A percentile compares a stretch with the other conserved stretches of the same genome.
phyloP scores from a whole-genome alignment of 2,329 filamentous ascomycete genomes.

The Bimuria novae-zelandiae region DNA sequence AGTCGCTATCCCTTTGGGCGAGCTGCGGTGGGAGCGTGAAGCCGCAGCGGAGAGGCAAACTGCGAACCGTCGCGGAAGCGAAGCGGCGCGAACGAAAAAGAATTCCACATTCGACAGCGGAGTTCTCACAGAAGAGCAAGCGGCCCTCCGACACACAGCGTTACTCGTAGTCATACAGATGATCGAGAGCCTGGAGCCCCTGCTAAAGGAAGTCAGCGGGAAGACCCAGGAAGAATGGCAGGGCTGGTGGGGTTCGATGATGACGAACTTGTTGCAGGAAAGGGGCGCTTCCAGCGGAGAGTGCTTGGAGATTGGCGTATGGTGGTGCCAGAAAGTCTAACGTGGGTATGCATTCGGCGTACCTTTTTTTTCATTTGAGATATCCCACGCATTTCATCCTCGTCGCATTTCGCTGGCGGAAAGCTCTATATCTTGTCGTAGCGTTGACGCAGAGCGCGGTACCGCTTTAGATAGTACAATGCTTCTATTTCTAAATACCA shows the following conservation, averaged over 20 bases:
- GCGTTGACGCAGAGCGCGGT: conserved; percentile 80
- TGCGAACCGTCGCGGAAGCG: conserved; percentile 60
- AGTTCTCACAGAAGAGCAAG: conserved; percentile 68
- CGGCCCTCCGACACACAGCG: conserved; percentile 77
- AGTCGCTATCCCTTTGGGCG: conserved; percentile 83
- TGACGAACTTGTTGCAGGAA: conserved; percentile 78
- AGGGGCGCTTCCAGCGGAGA: conserved; percentile 81
- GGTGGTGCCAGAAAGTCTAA: conserved; percentile 66
- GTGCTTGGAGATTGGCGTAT: conserved; percentile 72
- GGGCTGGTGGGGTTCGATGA: conserved; percentile 85
- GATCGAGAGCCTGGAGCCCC: conserved; percentile 82
- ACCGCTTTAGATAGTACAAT: conserved; percentile 92
- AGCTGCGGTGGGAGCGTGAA: conserved; percentile 86
- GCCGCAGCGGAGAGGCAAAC: conserved; percentile 46
- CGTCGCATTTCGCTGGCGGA: conserved; percentile 10
- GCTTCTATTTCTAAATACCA: conserved; percentile 77
- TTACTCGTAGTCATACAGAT: conserved; percentile 79
- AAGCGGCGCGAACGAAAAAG: conserved; percentile 48
- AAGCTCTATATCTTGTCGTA: conserved; percentile 60
- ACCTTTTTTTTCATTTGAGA: conserved; percentile 32
- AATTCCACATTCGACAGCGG: conserved; percentile 46
- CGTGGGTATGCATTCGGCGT: conserved; percentile 26
- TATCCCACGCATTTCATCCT: conserved; percentile 26
- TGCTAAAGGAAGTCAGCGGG: conserved; percentile 78
- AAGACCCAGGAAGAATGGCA: conserved; percentile 95